A percentile compares a stretch with the other conserved stretches of the same genome.
Evolutionary conservation across 345 rosid genomes (phyloP).

Genomic region (Populus pruinosa): DNA sequence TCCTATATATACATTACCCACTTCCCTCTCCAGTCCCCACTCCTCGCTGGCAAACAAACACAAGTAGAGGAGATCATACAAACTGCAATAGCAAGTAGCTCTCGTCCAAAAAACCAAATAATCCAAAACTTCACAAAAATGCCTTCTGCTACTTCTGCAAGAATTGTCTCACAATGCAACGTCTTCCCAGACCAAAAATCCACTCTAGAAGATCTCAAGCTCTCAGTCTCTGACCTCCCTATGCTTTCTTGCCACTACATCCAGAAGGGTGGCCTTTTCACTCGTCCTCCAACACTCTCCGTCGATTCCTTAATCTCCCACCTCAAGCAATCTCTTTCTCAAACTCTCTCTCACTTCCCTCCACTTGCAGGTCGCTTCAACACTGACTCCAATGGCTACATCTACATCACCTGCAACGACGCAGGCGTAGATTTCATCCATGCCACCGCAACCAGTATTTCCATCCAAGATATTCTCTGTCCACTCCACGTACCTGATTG

Average conservation of each 20-base stretch:
- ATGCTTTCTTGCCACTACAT: constrained; percentile 96
- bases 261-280: constrained; percentile 80
- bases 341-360: constrained; percentile 58
- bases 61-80: neutral
- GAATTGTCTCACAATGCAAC: constrained; percentile 46
- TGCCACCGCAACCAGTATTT: constrained; percentile 40
- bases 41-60: constrained; percentile 10
- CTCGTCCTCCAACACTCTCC: constrained; percentile 34
- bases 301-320: constrained; percentile 29
- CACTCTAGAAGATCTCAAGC: constrained; percentile 56
- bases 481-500: constrained; percentile 56
- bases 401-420: constrained; percentile 64
- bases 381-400: constrained; percentile 47
- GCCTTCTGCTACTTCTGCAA: constrained; percentile 38
- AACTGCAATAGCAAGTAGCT: neutral
- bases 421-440: constrained; percentile 65
- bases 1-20: constrained; percentile 40
- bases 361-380: constrained; percentile 85
- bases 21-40: constrained; percentile 5
- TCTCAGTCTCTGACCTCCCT: constrained; percentile 92
- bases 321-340: constrained; percentile 50
- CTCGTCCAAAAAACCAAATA: neutral
- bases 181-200: constrained; percentile 58
- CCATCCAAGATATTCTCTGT: constrained; percentile 39
- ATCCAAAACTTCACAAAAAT: constrained; percentile 22